Evolutionary conservation across 257 asterid genomes (phyloP).

Genomic region (Rhazya stricta): DNA sequence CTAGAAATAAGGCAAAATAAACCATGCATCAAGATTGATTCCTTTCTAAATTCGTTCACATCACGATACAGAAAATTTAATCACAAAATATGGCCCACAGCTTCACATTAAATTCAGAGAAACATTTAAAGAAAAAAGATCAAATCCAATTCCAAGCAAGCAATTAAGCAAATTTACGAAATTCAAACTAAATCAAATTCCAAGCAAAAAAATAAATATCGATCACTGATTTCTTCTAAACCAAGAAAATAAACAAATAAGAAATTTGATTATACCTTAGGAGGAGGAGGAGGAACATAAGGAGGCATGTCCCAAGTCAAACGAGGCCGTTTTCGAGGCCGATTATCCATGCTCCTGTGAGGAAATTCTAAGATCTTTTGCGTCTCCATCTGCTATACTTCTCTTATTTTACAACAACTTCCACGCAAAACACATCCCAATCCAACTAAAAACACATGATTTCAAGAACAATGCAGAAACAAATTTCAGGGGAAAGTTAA

Average conservation of each 20-base stretch:
- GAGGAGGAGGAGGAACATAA: constrained; percentile 33
- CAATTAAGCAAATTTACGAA: neutral
- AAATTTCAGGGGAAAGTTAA: neutral
- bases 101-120: neutral
- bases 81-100: neutral
- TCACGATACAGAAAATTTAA: neutral
- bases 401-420: neutral
- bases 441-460: neutral
- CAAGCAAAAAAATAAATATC: neutral
- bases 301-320: constrained; percentile 70
- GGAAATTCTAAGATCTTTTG: constrained; percentile 59
- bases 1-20: neutral
- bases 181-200: constrained; percentile 7
- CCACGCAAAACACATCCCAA: neutral
- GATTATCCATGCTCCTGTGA: constrained; percentile 56
- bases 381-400: constrained; percentile 45
- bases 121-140: neutral
- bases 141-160: neutral
- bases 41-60: neutral
- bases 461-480: neutral
- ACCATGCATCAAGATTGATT: neutral
- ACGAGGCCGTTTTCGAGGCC: constrained; percentile 78
- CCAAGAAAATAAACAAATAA: neutral
- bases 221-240: neutral
- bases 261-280: constrained; percentile 35